Conservation (phyloP, 306 rosid genomes). For the Trichosanthes cucumerina region DNA sequence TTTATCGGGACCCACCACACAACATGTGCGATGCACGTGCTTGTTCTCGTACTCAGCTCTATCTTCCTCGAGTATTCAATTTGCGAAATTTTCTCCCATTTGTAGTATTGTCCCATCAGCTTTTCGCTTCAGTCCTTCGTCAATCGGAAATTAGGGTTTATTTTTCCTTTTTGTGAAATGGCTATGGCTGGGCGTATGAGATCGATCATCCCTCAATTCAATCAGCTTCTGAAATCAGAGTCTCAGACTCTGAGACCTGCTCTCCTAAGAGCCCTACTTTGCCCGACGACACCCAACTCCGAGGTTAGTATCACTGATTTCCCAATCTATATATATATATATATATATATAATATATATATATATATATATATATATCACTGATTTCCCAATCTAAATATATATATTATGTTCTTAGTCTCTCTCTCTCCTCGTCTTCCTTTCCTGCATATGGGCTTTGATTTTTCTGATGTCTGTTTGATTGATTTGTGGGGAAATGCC, state of each 20-base stretch:
- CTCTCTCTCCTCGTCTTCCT: background rate
- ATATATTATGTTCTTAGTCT: background rate
- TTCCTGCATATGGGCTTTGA: background rate
- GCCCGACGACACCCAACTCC: background rate
- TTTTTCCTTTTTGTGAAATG: background rate
- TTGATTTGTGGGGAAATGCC: background rate
- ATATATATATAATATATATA: background rate
- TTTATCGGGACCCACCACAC: background rate
- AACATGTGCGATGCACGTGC: background rate
- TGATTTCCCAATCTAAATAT: background rate
- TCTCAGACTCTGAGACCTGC: background rate
- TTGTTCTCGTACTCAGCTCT: background rate
- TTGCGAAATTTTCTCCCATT: background rate
- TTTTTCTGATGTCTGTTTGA: background rate
- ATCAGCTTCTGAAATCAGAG: conserved; percentile 9
- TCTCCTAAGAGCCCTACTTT: conserved; percentile 7
- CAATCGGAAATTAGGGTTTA: background rate
- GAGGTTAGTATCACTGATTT: background rate
- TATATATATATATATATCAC: background rate
- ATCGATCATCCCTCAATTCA: conserved; percentile 7
- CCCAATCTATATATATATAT: background rate
- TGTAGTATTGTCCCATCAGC: no score
- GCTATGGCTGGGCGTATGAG: conserved; percentile 7
- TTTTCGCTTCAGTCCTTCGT: background rate
- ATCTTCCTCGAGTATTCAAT: background rate